Evolutionary conservation across 768 basidiomycete genomes (phyloP), one percentile per base, ranked within the genome.

Genomic region (Leccinum disarticulatum): DNA sequence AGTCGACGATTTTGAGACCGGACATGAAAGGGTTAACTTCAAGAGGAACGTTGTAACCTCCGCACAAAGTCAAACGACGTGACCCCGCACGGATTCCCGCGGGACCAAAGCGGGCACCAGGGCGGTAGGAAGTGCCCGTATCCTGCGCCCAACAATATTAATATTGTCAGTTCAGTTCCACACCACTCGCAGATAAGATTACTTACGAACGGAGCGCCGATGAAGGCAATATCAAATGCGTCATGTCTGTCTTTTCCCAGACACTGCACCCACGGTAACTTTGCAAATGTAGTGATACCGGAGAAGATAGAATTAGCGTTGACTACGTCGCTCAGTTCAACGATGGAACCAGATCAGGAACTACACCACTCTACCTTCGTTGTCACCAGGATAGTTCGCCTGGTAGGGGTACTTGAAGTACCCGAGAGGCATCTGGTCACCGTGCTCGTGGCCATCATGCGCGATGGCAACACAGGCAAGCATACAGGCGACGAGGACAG

Each of bases 61-160:
- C 90, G 57, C 87, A 89, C 10, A 89, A 74, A 9, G 88, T 88
- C 65, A 90, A 72, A 25, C 91, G 82, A 61, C 91, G 84, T 11
- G 87, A 89, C 6, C 91, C 91, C 28, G 85, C 83, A 48, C 93
- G 84, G 64, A 94, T 91, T 11, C 89, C 93, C 41, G 87, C 84
- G 52, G 91, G 92, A 7, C 93, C 92, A 61, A 94, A 94, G 14
- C 92, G 83, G 33, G 92, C 93, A 38, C 92, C 92, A 2, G 89
- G 88, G 7, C 91, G 81, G 71, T 90, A 93, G 51, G 87, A 87
- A 6, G 89, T 88, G 1, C 83, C 85, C 27, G 87, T 88, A 57
- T 90, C 86, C 85, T 87, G 31, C 22, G 19, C 52, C 35, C 19
- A 22, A 28, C 54, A n/a, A n/a, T n/a, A n/a, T n/a, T n/a, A 61